Base-by-base conservation (phyloP, 805 yeast species). In the Schwanniomyces vanrijiae region DNA sequence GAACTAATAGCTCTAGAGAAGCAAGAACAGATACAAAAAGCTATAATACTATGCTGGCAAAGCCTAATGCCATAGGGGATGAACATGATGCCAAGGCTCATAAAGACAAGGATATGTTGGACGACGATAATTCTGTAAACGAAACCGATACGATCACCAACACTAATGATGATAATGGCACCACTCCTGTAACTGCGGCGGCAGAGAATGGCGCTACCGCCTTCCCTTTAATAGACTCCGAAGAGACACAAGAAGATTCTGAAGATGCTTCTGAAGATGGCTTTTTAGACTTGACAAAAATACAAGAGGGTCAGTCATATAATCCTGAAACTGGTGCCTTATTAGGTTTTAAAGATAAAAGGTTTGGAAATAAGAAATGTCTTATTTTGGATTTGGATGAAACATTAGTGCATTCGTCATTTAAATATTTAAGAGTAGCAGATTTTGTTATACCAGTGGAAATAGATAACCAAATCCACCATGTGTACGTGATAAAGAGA, bases 401-500 rank as follows among this genome's bases (percentile, higher is more conserved):
- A 68, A 94, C 99, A 2, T 78, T 94, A 49, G 99, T 94, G 26
- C 99, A 94, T 66, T 88, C 96, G 1, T 86, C 96, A 5, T 94
- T 94, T 75, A 91, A 92, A 66, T 90, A 86, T 65, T 78, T 94
- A 47, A 82, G 95, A 49, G 86, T 90, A 39, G 96, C 97, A 1
- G 99, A 94, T 69, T 94, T 94, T 69, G 95, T 95, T 40, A 89
- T 94, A 42, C 98, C 99, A 13, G 99, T 94, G 44, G 98, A 92
- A 65, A 92, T 94, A 52, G 98, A 94, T 59, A 85, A 85, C 58
- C 92, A 88, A 64, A 77, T 84, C 26, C 98, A 94, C 66, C 92
- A 89, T 60, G 99, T 94, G 38, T 94, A 90, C 64, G 99, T 94
- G 20, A 90, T 91, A 47, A 94, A 94, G 63, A 80, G 99, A 59